Evolutionary conservation across 768 basidiomycete species (phyloP), one percentile per base, ranked within the genome.

Genomic region (Xanthoconium purpureum): DNA sequence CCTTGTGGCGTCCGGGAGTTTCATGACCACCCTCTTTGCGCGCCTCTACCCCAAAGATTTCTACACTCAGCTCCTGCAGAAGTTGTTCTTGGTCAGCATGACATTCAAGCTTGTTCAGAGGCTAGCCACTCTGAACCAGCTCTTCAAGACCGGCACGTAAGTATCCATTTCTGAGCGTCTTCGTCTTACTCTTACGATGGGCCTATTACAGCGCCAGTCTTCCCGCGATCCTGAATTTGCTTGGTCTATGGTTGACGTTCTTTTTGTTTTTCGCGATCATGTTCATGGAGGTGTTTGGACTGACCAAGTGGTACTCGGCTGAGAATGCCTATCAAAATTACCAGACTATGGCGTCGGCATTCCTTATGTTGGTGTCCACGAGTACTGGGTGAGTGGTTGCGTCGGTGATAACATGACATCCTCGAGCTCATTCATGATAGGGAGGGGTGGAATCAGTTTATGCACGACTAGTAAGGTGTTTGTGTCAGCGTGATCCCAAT

Each of bases 111-210:
- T 98, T 13, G 91, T 96, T 0, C 92, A 98, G 64, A 81, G 90
- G 42, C 88, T 87, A 56, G 86, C 92, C 65, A 85, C 84, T 58
- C 76, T 98, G 60, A 98, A 98, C 66, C 92, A 95, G 74, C 78
- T 98, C n/a, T 97, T 97, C 81, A 98, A 97, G 76, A 96, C 94
- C n/a, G 89, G 91, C 8, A 83, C 91, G 93, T 96, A 77, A 51
- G 93, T 79, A 20, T 6, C 20, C 17, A 9, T 20, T 47, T n/a
- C 6, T 9, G 18, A 5, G 29, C 30, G 13, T 52, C 44, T 35
- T 35, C 24, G 14, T n/a, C 32, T 52, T 50, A 14, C 11, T 13
- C 40, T 50, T 14, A 39, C 33, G 13, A 45, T 9, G 35, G 10
- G 17, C 24, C 6, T 10, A 12, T 29, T 53, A 38, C 65, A 94